A percentile compares a stretch with the other conserved stretches of the same genome.
Evolutionary conservation across 306 rosid species (phyloP).

Genomic region (Cyamopsis tetragonoloba): DNA sequence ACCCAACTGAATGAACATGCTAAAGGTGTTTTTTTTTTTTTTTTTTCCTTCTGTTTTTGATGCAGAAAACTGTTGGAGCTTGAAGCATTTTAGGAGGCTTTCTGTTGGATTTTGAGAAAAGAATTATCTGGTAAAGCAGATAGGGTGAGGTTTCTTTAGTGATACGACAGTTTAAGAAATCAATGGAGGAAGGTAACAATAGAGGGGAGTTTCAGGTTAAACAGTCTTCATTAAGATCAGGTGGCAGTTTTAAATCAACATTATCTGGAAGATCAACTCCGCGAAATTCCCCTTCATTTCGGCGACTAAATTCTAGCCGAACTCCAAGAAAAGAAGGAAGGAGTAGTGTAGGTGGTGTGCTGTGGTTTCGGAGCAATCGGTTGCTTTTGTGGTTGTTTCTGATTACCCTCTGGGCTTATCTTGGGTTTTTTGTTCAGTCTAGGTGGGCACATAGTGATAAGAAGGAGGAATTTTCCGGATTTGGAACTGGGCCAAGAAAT

Average conservation of each 20-base stretch:
- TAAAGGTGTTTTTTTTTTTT: neutral
- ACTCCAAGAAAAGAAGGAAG: slow-evolving; percentile 76
- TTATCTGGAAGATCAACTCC: slow-evolving; percentile 73
- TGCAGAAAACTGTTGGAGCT: slow-evolving; percentile 14
- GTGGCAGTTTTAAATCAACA: slow-evolving; percentile 64
- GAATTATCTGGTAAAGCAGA: neutral
- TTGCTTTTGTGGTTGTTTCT: slow-evolving; percentile 80
- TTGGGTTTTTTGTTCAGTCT: slow-evolving; percentile 93
- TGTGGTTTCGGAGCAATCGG: slow-evolving; percentile 76
- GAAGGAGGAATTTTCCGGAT: slow-evolving; percentile 61
- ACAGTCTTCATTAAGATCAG: slow-evolving; percentile 42
- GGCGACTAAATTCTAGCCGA: slow-evolving; percentile 49
- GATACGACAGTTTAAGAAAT: slow-evolving; percentile 31
- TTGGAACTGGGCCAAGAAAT: slow-evolving; percentile 45
- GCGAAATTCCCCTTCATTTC: slow-evolving; percentile 63
- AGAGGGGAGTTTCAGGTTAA: slow-evolving; percentile 53
- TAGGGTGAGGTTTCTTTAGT: slow-evolving; percentile 1
- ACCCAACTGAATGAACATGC: neutral
- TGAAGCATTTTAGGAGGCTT: slow-evolving; percentile 3
- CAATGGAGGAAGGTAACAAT: slow-evolving; percentile 57
- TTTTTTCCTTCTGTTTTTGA: too few species aligned
- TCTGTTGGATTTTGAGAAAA: slow-evolving; percentile 11
- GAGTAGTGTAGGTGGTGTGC: slow-evolving; percentile 35
- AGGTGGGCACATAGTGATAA: slow-evolving; percentile 93
- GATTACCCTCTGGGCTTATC: slow-evolving; percentile 97